Conservation (phyloP, 106 monocot species). For the Platanthera guangdongensis region DNA sequence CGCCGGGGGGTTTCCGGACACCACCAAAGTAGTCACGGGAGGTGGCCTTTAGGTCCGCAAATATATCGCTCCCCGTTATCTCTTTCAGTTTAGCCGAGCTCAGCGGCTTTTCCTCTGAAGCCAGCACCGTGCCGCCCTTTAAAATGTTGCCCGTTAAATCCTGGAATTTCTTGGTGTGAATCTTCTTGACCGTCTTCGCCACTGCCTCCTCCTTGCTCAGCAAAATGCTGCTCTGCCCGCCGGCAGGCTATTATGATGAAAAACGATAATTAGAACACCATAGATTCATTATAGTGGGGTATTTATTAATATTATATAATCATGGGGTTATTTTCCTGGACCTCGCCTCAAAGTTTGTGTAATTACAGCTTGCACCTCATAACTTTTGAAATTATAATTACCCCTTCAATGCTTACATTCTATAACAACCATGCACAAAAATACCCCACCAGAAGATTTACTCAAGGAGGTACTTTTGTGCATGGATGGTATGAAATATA, state of each 20-base stretch:
- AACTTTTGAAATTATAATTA: too few species aligned
- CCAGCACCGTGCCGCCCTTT: conserved; percentile 42
- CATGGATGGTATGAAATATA: too few species aligned
- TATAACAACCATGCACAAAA: too few species aligned
- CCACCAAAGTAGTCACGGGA: conserved; percentile 57
- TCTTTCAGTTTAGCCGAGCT: conserved; percentile 60
- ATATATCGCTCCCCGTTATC: conserved; percentile 79
- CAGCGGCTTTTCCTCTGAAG: conserved; percentile 49
- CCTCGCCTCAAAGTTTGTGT: too few species aligned
- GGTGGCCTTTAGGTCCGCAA: conserved; percentile 56
- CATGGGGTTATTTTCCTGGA: too few species aligned
- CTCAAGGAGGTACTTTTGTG: not conserved
- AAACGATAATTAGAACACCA: not conserved
- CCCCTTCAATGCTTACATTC: too few species aligned
- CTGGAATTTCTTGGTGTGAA: conserved; percentile 57
- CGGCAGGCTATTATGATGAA: conserved; percentile 31
- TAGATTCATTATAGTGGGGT: too few species aligned
- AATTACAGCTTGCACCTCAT: too few species aligned
- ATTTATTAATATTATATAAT: not conserved
- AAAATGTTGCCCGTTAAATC: conserved; percentile 85
- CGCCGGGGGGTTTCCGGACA: conserved; percentile 73
- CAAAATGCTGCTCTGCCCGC: conserved; percentile 43
- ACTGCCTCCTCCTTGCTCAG: conserved; percentile 36
- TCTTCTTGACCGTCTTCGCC: conserved; percentile 52
- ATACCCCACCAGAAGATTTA: too few species aligned